Evolutionary conservation across 176 grass and related monocot genomes (phyloP).

Genomic region (Bonia amplexicaulis): DNA sequence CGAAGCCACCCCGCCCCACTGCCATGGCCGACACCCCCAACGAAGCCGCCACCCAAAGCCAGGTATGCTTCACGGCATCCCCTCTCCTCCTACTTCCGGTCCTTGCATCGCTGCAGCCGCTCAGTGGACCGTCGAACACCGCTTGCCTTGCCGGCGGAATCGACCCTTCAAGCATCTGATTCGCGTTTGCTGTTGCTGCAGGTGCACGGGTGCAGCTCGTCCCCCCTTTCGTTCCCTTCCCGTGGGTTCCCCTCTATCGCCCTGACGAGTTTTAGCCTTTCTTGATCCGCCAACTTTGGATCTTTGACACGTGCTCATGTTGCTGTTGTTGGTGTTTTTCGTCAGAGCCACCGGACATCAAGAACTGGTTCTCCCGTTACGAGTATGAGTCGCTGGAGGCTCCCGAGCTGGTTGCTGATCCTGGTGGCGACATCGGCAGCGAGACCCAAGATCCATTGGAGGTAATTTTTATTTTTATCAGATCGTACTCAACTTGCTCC

Average conservation of each 20-base stretch:
- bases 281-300: background rate
- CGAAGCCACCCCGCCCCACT: background rate
- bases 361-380: conserved; percentile 87
- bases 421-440: background rate
- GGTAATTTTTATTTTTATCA: conserved; percentile 8
- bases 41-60: background rate
- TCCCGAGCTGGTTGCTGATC: background rate
- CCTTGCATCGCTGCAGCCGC: too few relatives aligned
- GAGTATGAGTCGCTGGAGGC: conserved; percentile 51
- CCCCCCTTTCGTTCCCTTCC: conserved; percentile 48
- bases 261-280: background rate
- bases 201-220: conserved; percentile 25
- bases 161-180: background rate
- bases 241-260: conserved; percentile 27
- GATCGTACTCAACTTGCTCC: background rate
- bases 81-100: background rate
- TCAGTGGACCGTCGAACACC: background rate
- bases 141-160: background rate
- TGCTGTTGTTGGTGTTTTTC: background rate
- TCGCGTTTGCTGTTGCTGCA: conserved; percentile 15
- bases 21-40: conserved; percentile 24
- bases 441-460: conserved; percentile 55
- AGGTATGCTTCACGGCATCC: background rate
- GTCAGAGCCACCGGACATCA: conserved; percentile 81
- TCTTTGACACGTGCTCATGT: background rate